phyloP scores from a whole-genome alignment of 139 green algal genomes.

The Micractinium conductrix region DNA sequence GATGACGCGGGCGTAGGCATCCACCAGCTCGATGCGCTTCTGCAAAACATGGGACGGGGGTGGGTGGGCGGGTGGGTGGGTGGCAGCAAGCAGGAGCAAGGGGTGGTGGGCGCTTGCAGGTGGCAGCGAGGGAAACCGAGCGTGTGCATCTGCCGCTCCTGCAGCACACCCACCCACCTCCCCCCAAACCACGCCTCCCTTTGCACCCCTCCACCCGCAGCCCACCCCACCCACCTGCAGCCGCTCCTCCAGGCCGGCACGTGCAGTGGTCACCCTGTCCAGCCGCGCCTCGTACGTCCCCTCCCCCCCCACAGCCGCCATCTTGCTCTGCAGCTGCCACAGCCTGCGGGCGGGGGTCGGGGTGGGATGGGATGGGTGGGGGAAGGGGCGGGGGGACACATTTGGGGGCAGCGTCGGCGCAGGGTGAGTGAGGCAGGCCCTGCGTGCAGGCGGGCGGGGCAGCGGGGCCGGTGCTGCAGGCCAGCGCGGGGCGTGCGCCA shows the following conservation, averaged over 20 bases:
- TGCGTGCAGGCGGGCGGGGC: too few species aligned
- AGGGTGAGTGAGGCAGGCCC: too few species aligned
- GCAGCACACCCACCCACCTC: too few species aligned
- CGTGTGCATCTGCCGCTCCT: too few species aligned
- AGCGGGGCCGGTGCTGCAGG: too few species aligned
- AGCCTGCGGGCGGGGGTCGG: constrained; percentile 43
- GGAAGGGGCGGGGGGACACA: too few species aligned
- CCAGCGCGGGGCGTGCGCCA: not conserved
- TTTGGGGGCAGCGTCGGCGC: too few species aligned
- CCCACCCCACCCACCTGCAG: constrained; percentile 37
- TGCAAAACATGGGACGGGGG: not conserved
- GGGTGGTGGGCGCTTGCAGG: not conserved
- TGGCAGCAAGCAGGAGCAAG: not conserved
- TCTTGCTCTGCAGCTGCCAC: constrained; percentile 92
- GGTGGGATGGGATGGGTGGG: not conserved
- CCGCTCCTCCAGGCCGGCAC: constrained; percentile 74
- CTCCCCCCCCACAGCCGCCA: constrained; percentile 70
- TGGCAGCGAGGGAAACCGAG: too few species aligned
- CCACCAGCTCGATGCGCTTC: constrained; percentile 74
- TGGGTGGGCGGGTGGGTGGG: too few species aligned
- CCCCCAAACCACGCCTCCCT: too few species aligned
- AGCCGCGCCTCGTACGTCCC: constrained; percentile 72
- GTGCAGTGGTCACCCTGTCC: constrained; percentile 65
- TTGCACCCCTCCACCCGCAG: too few species aligned
- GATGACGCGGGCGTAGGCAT: constrained; percentile 80